A percentile compares a stretch with the other conserved stretches of the same genome.
phyloP scores from a whole-genome alignment of 202 grass and related monocot genomes.

The Carex arenaria region DNA sequence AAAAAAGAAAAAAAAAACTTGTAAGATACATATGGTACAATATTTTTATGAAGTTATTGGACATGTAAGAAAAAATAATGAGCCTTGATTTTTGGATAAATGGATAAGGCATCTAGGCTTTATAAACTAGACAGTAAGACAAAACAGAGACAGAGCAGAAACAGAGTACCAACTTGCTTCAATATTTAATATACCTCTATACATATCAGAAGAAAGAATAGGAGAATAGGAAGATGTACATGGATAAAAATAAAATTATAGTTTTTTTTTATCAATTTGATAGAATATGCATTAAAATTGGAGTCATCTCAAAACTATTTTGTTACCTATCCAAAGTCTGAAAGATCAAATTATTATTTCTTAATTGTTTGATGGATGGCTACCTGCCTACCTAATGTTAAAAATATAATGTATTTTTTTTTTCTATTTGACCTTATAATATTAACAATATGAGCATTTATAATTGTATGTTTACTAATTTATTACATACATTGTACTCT shows the following conservation, averaged over 20 bases:
- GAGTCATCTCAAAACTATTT: background rate
- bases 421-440: background rate
- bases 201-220: background rate
- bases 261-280: background rate
- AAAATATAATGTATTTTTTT: background rate
- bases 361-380: background rate
- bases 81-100: background rate
- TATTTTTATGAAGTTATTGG: conserved; percentile 3
- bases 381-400: background rate
- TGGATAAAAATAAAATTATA: background rate
- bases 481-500: background rate
- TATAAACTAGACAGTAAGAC: conserved; percentile 1
- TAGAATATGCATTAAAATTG: background rate
- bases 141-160: background rate
- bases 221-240: background rate
- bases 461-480: background rate
- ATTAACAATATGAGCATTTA: background rate
- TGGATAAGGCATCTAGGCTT: background rate
- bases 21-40: background rate
- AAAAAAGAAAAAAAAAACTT: background rate
- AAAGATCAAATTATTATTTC: background rate
- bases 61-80: background rate
- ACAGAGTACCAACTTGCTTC: conserved; percentile 16
- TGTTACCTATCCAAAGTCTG: background rate
- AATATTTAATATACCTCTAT: background rate